Percentiles rank a stretch among this genome's conserved stretches.
Conservation (phyloP, 1,139 yeast species). For the Geotrichum reessii region DNA sequence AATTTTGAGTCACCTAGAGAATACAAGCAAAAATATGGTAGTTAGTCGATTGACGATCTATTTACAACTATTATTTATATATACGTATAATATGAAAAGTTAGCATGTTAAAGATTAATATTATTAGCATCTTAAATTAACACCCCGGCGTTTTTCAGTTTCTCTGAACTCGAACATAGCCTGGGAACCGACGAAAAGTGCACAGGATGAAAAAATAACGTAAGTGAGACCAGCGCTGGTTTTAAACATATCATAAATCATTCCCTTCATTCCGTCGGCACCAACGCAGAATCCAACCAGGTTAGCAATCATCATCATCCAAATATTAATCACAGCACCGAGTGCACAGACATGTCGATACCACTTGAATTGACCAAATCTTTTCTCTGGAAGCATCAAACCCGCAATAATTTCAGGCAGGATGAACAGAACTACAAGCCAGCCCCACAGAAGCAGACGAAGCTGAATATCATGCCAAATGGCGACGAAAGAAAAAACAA, state of each 20-base stretch:
- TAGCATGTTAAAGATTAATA: background rate
- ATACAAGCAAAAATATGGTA: slow-evolving; percentile 46
- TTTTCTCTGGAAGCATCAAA: slow-evolving; percentile 33
- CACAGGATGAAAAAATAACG: slow-evolving; percentile 51
- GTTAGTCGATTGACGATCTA: background rate
- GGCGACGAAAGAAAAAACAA: slow-evolving; percentile 95
- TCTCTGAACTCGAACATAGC: slow-evolving; percentile 93
- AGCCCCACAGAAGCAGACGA: slow-evolving; percentile 86
- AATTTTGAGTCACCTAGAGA: slow-evolving; percentile 73
- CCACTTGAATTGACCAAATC: slow-evolving; percentile 41
- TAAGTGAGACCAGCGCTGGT: slow-evolving; percentile 67
- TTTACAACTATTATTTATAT: slow-evolving; percentile 5
- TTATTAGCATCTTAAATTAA: slow-evolving; percentile 65
- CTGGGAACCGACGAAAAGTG: slow-evolving; percentile 79
- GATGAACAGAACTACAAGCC: slow-evolving; percentile 82
- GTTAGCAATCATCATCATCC: slow-evolving; percentile 98
- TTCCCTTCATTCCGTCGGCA: slow-evolving; percentile 66
- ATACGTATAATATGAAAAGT: background rate
- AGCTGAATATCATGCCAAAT: slow-evolving; percentile 97
- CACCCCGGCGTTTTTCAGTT: slow-evolving; percentile 74
- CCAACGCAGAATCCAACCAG: slow-evolving; percentile 93
- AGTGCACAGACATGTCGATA: slow-evolving; percentile 75
- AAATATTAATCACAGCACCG: slow-evolving; percentile 84
- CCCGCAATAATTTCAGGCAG: slow-evolving; percentile 83
- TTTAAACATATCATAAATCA: slow-evolving; percentile 64